These are phyloP conservation scores for Puccinia triticina DNA, from an alignment of 1,284 basidiomycete species.

Conservation along the genomic window DNA sequence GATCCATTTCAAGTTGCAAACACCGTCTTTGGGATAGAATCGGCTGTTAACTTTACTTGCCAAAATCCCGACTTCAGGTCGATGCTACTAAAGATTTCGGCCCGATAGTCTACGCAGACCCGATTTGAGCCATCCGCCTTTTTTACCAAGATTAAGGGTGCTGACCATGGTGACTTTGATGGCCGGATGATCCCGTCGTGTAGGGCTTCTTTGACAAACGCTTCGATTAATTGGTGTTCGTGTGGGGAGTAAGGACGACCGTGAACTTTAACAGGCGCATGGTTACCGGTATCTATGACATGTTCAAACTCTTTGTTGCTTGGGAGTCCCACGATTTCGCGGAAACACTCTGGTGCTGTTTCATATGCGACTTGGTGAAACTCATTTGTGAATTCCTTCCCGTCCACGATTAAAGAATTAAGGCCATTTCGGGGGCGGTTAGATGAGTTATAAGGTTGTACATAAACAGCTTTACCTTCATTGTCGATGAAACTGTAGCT, in stretches of 20 bases:
- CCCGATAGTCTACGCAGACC: slow-evolving; percentile 19
- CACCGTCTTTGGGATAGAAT: slow-evolving; percentile 48
- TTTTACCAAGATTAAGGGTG: slow-evolving; percentile 6
- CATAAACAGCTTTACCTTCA: not conserved
- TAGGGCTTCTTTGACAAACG: too few species aligned
- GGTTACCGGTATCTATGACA: not conserved
- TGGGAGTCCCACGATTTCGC: not conserved
- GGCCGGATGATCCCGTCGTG: slow-evolving; percentile 12
- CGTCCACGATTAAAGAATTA: not conserved
- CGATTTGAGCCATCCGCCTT: not conserved
- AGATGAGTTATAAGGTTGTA: not conserved
- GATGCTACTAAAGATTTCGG: not conserved
- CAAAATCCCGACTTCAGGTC: slow-evolving; percentile 26
- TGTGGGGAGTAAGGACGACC: not conserved
- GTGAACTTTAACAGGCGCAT: not conserved
- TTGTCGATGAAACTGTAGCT: not conserved
- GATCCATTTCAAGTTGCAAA: too few species aligned
- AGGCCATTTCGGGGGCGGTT: not conserved
- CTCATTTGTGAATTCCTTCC: not conserved
- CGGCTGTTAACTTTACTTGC: not conserved
- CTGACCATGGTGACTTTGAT: too few species aligned
- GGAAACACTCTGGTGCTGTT: slow-evolving; percentile 1
- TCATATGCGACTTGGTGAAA: not conserved
- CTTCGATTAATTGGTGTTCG: slow-evolving; percentile 11
- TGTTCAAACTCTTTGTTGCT: not conserved